Conservation (phyloP, 2,329 filamentous ascomycete species). For the Alternaria burnsii region DNA sequence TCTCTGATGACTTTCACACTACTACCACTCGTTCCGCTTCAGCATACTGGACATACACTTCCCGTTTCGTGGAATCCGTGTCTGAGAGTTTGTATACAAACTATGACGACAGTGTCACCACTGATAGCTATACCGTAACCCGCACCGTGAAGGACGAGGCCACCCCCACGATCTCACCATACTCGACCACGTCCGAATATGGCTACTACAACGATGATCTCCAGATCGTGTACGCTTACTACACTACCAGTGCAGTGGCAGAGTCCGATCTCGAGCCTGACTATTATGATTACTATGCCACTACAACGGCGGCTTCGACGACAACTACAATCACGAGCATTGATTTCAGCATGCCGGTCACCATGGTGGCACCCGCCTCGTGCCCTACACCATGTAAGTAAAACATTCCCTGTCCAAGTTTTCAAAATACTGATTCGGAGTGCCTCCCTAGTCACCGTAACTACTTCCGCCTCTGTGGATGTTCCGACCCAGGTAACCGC, state of each 20-base stretch:
- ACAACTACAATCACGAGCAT: constrained; percentile 17
- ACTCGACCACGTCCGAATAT: constrained; percentile 11
- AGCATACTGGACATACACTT: constrained; percentile 39
- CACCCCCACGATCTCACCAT: constrained; percentile 36
- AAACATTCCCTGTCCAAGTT: background rate
- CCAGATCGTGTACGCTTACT: constrained; percentile 31
- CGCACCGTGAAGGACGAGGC: constrained; percentile 34
- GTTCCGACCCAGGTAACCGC: constrained; percentile 35
- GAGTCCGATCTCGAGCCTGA: constrained; percentile 35
- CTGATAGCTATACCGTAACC: constrained; percentile 22
- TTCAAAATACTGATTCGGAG: background rate
- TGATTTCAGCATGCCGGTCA: constrained; percentile 40
- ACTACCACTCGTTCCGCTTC: constrained; percentile 8
- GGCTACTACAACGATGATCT: constrained; percentile 27
- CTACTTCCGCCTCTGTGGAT: constrained; percentile 26
- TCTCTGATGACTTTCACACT: background rate
- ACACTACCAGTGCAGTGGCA: constrained; percentile 30
- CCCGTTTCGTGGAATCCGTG: constrained; percentile 27
- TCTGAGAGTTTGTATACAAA: constrained; percentile 27
- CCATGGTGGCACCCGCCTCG: constrained; percentile 40
- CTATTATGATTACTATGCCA: constrained; percentile 19
- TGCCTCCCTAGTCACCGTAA: constrained; percentile 22
- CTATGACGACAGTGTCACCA: constrained; percentile 12
- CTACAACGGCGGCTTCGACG: constrained; percentile 12
- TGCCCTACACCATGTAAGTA: constrained; percentile 34